Conservation (phyloP, 164 flowering plant genomes). For the Taxillus chinensis region DNA sequence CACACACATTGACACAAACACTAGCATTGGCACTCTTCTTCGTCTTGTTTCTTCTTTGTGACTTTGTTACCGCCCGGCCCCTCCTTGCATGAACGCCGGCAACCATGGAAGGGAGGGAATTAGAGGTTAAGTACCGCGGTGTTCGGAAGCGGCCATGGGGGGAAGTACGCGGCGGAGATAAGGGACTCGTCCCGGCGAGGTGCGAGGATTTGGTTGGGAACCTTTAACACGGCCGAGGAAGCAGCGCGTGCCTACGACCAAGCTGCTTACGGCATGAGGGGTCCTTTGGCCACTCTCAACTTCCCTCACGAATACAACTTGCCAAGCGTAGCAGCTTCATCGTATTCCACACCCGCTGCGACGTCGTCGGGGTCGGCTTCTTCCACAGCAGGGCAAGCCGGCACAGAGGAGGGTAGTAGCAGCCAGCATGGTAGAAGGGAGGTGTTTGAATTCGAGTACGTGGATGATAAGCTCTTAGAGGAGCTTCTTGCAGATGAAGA, state of each 20-base stretch:
- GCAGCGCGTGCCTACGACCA: neutral
- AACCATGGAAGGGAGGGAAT: neutral
- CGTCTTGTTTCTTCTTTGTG: too few relatives aligned
- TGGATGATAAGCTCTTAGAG: neutral
- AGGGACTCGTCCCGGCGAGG: neutral
- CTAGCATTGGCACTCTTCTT: too few relatives aligned
- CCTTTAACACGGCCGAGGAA: neutral
- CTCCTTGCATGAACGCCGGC: neutral
- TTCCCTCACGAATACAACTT: neutral
- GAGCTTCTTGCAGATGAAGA: neutral
- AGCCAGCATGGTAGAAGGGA: neutral
- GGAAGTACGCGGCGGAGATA: neutral
- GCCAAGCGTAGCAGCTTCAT: neutral
- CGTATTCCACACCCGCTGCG: neutral
- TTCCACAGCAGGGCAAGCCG: neutral
- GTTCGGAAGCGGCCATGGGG: neutral
- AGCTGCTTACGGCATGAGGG: neutral
- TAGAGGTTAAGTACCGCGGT: neutral
- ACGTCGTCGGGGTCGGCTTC: neutral
- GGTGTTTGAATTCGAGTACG: neutral
- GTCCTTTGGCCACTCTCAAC: neutral
- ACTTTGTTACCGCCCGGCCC: too few relatives aligned
- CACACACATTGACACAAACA: too few relatives aligned
- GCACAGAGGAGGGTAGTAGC: neutral
- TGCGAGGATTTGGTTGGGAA: neutral